Evolutionary conservation across 345 rosid species (phyloP).

Genomic region (Lepidium didymum): DNA sequence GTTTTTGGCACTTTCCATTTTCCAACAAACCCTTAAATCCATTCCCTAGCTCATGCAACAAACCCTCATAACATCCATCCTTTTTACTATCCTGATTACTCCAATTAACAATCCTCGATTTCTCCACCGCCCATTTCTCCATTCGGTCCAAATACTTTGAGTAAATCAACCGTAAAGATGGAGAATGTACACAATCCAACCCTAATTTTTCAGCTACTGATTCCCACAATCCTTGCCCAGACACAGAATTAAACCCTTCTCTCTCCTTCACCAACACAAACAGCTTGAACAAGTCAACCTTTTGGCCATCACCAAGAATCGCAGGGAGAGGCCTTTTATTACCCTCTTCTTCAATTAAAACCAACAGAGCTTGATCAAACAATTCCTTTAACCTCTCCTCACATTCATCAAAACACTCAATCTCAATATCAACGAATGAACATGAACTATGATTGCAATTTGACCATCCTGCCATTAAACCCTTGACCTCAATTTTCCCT

Average conservation of each 20-base stretch:
- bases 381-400: conserved; percentile 33
- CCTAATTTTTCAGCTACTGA: conserved; percentile 47
- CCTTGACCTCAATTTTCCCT: background rate
- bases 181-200: conserved; percentile 30
- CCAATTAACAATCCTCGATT: conserved; percentile 14
- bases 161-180: conserved; percentile 47
- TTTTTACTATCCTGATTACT: conserved; percentile 19
- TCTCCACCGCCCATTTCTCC: conserved; percentile 42
- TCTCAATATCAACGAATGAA: conserved; percentile 17
- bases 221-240: conserved; percentile 44
- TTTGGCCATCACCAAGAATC: conserved; percentile 41
- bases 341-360: conserved; percentile 44
- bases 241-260: conserved; percentile 52
- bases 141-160: conserved; percentile 45
- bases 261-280: conserved; percentile 50
- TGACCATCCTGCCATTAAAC: conserved; percentile 58
- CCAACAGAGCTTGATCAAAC: conserved; percentile 49
- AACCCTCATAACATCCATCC: conserved; percentile 16
- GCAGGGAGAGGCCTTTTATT: conserved; percentile 43
- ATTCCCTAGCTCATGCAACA: conserved; percentile 37
- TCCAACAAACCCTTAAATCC: conserved; percentile 42
- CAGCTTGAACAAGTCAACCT: conserved; percentile 57
- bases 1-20: conserved; percentile 15
- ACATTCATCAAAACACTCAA: conserved; percentile 23
- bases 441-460: conserved; percentile 30